A percentile compares a stretch with the other conserved stretches of the same genome.
Conservation (phyloP, 768 basidiomycete species). For the Podaxis mareebaensis region DNA sequence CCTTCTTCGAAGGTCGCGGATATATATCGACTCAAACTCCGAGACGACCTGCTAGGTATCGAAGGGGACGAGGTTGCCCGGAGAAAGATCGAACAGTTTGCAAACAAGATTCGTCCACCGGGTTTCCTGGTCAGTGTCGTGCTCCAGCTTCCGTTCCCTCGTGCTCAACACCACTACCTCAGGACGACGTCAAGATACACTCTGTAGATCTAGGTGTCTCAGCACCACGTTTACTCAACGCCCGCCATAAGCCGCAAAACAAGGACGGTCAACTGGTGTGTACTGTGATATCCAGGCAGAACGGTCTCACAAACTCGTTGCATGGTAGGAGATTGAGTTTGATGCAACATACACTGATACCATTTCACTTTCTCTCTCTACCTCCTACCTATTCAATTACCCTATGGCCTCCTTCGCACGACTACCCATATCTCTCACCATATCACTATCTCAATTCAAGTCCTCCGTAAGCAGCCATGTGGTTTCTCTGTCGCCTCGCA, state of each 20-base stretch:
- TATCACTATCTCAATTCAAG: slow-evolving; percentile 74
- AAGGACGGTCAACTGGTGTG: slow-evolving; percentile 21
- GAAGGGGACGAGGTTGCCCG: slow-evolving; percentile 87
- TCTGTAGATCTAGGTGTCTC: slow-evolving; percentile 80
- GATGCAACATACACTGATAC: slow-evolving; percentile 85
- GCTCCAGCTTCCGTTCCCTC: slow-evolving; percentile 6
- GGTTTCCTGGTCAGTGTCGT: slow-evolving; percentile 59
- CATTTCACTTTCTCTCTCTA: slow-evolving; percentile 80
- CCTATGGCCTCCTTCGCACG: slow-evolving; percentile 81
- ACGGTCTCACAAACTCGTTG: slow-evolving; percentile 13
- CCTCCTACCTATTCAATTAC: slow-evolving; percentile 82
- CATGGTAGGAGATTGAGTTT: slow-evolving; percentile 70
- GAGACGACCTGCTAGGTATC: slow-evolving; percentile 64
- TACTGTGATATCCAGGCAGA: slow-evolving; percentile 6
- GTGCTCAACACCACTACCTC: slow-evolving; percentile 7
- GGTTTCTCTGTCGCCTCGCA: slow-evolving; percentile 3
- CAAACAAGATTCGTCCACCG: slow-evolving; percentile 73
- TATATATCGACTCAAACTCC: slow-evolving; percentile 75
- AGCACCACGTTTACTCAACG: slow-evolving; percentile 77
- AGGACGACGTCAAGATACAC: slow-evolving; percentile 89
- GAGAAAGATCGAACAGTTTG: slow-evolving; percentile 74
- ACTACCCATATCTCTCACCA: slow-evolving; percentile 78
- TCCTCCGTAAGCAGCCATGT: slow-evolving; percentile 49
- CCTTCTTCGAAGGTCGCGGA: slow-evolving; percentile 49
- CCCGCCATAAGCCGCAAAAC: slow-evolving; percentile 41